Percentiles rank a stretch among this genome's conserved stretches.
Evolutionary conservation across 73 alveolate species (phyloP).

Genomic region (Paramecium sexaurelia): DNA sequence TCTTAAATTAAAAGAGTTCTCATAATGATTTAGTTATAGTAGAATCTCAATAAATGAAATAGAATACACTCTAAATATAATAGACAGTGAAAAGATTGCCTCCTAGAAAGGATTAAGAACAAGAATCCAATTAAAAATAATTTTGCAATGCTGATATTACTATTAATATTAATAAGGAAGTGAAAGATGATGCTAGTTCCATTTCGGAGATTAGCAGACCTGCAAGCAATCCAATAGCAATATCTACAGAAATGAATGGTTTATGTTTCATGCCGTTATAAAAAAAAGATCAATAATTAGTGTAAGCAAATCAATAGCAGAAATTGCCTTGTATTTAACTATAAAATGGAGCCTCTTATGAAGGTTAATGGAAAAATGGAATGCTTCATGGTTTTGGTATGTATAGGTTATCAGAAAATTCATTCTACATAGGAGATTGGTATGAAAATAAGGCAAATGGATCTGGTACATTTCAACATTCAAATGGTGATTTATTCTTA

Average conservation of each 20-base stretch:
- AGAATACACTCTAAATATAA: background rate
- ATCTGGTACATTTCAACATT: slow-evolving; percentile 80
- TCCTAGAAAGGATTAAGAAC: background rate
- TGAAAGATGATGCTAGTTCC: background rate
- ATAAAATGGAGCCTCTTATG: slow-evolving; percentile 28
- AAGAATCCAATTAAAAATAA: background rate
- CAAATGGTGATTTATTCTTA: slow-evolving; percentile 76
- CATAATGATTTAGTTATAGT: background rate
- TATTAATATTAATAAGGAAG: background rate
- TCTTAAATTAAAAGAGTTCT: background rate
- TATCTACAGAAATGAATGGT: background rate
- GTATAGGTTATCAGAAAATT: background rate
- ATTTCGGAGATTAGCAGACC: background rate
- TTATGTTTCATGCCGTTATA: slow-evolving; percentile 16
- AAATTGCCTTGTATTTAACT: background rate
- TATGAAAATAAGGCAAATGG: slow-evolving; percentile 68
- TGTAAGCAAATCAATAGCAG: background rate
- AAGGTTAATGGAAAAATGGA: slow-evolving; percentile 46
- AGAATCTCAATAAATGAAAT: background rate
- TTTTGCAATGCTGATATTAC: background rate
- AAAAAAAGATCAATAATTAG: background rate
- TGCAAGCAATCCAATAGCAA: background rate
- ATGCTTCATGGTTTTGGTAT: slow-evolving; percentile 40
- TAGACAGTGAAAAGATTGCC: background rate
- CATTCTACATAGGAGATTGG: slow-evolving; percentile 40